A percentile compares a stretch with the other conserved stretches of the same genome.
Conservation (phyloP, 352 stramenopile species). For the Pythium utonaiense region DNA sequence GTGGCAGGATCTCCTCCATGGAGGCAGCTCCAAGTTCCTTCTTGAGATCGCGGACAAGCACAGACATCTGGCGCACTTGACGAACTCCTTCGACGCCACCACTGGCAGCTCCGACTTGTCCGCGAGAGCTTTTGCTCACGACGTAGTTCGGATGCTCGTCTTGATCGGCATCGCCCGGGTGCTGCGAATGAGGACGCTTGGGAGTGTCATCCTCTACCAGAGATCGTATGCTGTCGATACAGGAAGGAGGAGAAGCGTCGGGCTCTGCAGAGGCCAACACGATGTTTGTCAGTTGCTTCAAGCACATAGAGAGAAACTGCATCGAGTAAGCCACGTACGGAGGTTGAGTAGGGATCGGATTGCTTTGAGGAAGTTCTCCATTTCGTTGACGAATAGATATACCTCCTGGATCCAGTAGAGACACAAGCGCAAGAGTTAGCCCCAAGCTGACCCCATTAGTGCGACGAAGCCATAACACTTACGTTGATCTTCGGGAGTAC, state of each 20-base stretch:
- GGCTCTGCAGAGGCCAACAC: constrained; percentile 28
- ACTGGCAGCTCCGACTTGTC: constrained; percentile 11
- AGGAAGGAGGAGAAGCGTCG: constrained; percentile 40
- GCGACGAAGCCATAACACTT: constrained; percentile 2
- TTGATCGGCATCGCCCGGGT: constrained; percentile 2
- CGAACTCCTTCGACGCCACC: constrained; percentile 48
- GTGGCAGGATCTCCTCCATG: constrained; percentile 73
- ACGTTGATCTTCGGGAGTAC: constrained; percentile 91
- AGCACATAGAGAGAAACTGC: background rate
- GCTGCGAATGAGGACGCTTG: background rate
- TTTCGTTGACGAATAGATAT: constrained; percentile 85
- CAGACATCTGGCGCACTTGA: constrained; percentile 70
- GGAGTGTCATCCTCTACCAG: constrained; percentile 11
- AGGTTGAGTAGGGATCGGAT: constrained; percentile 61
- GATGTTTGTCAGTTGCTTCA: background rate
- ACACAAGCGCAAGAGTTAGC: background rate
- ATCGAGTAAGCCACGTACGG: constrained; percentile 32
- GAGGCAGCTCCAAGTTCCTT: constrained; percentile 68
- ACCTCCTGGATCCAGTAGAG: constrained; percentile 42
- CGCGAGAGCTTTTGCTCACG: constrained; percentile 34
- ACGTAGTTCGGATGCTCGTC: constrained; percentile 59
- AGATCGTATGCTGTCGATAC: constrained; percentile 39
- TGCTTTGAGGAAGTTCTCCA: constrained; percentile 77
- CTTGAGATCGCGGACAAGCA: constrained; percentile 70
- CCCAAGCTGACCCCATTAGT: background rate